Evolutionary conservation across 140 eudicot species (phyloP).

Genomic region (Ambrosia hybrid): DNA sequence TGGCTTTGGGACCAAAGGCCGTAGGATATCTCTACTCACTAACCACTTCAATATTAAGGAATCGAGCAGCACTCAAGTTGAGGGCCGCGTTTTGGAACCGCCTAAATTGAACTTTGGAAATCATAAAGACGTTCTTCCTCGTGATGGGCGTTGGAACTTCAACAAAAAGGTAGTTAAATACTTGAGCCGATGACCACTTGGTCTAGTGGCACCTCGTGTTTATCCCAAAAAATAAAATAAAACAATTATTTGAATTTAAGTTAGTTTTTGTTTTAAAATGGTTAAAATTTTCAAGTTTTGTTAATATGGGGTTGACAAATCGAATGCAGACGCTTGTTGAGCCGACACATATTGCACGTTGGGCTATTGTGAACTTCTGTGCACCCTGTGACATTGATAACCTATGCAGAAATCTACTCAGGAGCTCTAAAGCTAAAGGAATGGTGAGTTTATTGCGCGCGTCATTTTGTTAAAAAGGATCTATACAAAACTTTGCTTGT

Average conservation of each 20-base stretch:
- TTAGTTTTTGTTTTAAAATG: background rate
- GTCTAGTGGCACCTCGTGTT: no score
- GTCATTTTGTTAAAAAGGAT: background rate
- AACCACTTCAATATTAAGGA: slow-evolving; percentile 66
- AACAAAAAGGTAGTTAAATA: slow-evolving; percentile 44
- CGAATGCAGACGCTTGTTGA: slow-evolving; percentile 44
- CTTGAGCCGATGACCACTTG: no score
- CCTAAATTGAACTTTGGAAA: slow-evolving; percentile 62
- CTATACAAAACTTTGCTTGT: background rate
- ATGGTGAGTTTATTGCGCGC: slow-evolving; percentile 31
- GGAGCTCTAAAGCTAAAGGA: slow-evolving; percentile 49
- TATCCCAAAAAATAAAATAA: no score
- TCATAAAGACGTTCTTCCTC: slow-evolving; percentile 43
- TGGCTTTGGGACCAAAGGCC: slow-evolving; percentile 52
- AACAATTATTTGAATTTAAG: background rate
- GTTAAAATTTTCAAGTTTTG: background rate
- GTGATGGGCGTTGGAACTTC: slow-evolving; percentile 56
- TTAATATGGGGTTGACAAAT: background rate
- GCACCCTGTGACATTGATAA: slow-evolving; percentile 40
- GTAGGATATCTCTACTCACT: slow-evolving; percentile 39
- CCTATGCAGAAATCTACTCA: slow-evolving; percentile 33
- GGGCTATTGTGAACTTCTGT: slow-evolving; percentile 72
- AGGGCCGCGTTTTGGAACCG: slow-evolving; percentile 63
- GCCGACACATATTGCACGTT: slow-evolving; percentile 35
- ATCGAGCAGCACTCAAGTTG: slow-evolving; percentile 46